phyloP scores from a whole-genome alignment of 257 asterid genomes.

The Rhazya stricta region DNA sequence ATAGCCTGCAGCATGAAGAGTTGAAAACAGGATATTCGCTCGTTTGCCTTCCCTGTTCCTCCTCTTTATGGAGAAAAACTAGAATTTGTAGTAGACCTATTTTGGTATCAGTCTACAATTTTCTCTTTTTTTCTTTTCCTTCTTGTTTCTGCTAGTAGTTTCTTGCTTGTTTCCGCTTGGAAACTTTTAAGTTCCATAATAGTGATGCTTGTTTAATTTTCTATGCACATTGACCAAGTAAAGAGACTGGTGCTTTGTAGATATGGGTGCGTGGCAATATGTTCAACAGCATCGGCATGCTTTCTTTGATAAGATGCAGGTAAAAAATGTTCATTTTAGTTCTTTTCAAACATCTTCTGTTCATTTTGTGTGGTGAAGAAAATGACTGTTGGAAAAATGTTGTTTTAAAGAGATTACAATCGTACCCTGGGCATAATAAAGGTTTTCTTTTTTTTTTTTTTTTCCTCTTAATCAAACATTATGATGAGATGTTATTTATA shows the following conservation, averaged over 20 bases:
- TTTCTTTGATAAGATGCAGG: slow-evolving; percentile 97
- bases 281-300: slow-evolving; percentile 89
- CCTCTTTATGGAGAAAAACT: not conserved
- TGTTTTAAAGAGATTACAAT: not conserved
- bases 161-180: not conserved
- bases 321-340: slow-evolving; percentile 13
- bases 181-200: not conserved
- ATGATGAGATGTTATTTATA: not conserved
- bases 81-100: not conserved
- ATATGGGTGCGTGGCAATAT: slow-evolving; percentile 83
- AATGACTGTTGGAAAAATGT: not conserved
- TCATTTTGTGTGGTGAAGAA: not conserved
- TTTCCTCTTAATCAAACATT: not conserved
- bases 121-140: not conserved
- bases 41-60: not conserved
- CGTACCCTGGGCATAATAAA: not conserved
- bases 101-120: not conserved
- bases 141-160: not conserved
- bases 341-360: slow-evolving; percentile 2
- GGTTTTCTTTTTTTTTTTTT: not conserved
- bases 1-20: not conserved
- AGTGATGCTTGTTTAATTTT: not conserved
- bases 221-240: slow-evolving; percentile 20
- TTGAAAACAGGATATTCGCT: slow-evolving; percentile 1
- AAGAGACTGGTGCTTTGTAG: slow-evolving; percentile 44